Evolutionary conservation across 2,329 filamentous ascomycete species (phyloP).

Genomic region (Didymella segeticola): DNA sequence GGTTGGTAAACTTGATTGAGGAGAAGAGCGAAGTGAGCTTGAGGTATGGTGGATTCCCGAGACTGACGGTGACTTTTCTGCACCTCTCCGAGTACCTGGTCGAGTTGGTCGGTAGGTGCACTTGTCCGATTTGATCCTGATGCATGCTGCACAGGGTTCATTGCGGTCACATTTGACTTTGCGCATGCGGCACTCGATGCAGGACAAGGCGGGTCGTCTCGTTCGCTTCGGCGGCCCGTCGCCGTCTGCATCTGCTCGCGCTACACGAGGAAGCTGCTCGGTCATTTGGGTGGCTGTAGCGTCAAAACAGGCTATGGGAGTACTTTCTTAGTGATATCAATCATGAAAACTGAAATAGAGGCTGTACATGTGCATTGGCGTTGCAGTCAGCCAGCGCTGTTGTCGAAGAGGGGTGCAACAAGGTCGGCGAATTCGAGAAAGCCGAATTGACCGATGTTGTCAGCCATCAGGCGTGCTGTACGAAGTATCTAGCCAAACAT

Average conservation of each 20-base stretch:
- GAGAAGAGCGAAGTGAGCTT: not conserved
- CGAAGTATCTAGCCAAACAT: not conserved
- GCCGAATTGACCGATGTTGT: not conserved
- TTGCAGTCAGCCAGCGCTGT: too few relatives aligned
- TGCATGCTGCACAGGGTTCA: conserved; percentile 36
- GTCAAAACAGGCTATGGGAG: not conserved
- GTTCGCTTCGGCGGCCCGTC: conserved; percentile 29
- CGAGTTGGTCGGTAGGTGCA: conserved; percentile 33
- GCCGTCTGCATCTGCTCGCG: conserved; percentile 6
- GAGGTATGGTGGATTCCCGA: not conserved
- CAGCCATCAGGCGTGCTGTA: not conserved
- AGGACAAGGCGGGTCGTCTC: conserved; percentile 38
- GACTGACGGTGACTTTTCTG: conserved; percentile 2
- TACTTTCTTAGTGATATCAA: not conserved
- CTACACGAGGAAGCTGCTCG: conserved; percentile 1
- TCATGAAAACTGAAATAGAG: not conserved
- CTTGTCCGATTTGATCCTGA: conserved; percentile 27
- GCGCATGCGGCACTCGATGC: conserved; percentile 37
- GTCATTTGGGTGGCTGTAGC: not conserved
- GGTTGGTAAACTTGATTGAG: not conserved
- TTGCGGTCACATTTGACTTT: conserved; percentile 41
- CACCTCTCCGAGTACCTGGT: conserved; percentile 1
- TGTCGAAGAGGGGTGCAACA: too few relatives aligned
- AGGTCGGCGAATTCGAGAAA: not conserved
- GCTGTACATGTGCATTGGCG: too few relatives aligned